phyloP scores from a whole-genome alignment of 768 basidiomycete genomes.

The Amyloporia xantha region DNA sequence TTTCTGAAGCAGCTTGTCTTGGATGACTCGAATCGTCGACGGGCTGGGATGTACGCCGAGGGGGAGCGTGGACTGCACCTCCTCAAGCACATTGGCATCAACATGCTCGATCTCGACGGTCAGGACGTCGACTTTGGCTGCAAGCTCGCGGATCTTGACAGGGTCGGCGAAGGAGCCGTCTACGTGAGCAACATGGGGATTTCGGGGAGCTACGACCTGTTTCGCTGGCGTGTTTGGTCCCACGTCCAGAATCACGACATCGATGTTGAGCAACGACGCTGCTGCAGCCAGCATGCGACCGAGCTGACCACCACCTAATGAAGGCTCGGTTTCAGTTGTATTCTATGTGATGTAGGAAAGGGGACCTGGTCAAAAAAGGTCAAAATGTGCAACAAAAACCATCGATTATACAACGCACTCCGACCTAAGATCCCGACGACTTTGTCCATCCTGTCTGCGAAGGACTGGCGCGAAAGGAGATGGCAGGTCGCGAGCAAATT shows the following conservation, averaged over 20 bases:
- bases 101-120: conserved; percentile 99
- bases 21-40: conserved; percentile 76
- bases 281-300: conserved; percentile 94
- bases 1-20: conserved; percentile 68
- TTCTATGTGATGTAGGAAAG: not conserved
- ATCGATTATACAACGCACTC: conserved; percentile 22
- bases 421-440: conserved; percentile 33
- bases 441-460: conserved; percentile 15
- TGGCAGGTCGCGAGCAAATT: no score
- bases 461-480: not conserved
- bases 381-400: conserved; percentile 1
- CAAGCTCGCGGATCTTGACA: conserved; percentile 71
- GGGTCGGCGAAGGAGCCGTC: conserved; percentile 88
- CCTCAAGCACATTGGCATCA: conserved; percentile 65
- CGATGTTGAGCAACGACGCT: conserved; percentile 81
- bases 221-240: conserved; percentile 84
- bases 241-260: conserved; percentile 78
- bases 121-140: conserved; percentile 73
- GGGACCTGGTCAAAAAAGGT: not conserved
- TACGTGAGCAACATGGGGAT: conserved; percentile 51
- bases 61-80: conserved; percentile 37
- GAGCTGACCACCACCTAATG: conserved; percentile 87
- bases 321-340: not conserved
- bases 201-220: conserved; percentile 61
- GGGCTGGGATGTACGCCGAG: conserved; percentile 65